Conservation (phyloP, 306 rosid genomes). For the Sophora flavescens region DNA sequence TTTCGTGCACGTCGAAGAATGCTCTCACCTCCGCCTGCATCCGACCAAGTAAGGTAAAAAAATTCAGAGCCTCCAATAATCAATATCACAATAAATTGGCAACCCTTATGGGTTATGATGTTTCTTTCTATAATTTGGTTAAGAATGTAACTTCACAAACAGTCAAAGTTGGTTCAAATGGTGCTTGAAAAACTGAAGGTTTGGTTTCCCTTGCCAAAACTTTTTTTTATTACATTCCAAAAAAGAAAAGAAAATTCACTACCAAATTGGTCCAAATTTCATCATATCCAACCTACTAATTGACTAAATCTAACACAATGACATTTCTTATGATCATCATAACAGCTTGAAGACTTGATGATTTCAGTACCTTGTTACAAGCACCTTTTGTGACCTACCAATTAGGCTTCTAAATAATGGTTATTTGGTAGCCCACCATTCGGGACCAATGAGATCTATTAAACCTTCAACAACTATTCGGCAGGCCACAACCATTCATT, state of each 20-base stretch:
- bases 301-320: slow-evolving; percentile 10
- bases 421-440: slow-evolving; percentile 27
- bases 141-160: neutral
- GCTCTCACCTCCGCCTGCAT: slow-evolving; percentile 81
- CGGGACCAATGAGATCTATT: neutral
- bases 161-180: neutral
- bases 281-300: slow-evolving; percentile 12
- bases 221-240: neutral
- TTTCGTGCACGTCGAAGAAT: slow-evolving; percentile 87
- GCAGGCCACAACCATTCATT: slow-evolving; percentile 9
- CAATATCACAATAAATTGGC: neutral
- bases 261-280: neutral
- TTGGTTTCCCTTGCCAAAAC: no score
- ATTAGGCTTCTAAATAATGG: neutral
- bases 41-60: neutral
- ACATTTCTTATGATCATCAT: slow-evolving; percentile 9
- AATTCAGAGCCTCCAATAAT: slow-evolving; percentile 29
- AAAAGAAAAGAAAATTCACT: neutral
- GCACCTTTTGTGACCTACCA: slow-evolving; percentile 17
- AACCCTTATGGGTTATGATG: neutral
- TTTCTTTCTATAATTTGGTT: neutral
- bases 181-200: neutral
- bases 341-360: neutral
- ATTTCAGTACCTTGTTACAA: neutral
- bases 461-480: slow-evolving; percentile 23